Conservation (phyloP, 306 rosid species). For the Gastrolobium bilobum region DNA sequence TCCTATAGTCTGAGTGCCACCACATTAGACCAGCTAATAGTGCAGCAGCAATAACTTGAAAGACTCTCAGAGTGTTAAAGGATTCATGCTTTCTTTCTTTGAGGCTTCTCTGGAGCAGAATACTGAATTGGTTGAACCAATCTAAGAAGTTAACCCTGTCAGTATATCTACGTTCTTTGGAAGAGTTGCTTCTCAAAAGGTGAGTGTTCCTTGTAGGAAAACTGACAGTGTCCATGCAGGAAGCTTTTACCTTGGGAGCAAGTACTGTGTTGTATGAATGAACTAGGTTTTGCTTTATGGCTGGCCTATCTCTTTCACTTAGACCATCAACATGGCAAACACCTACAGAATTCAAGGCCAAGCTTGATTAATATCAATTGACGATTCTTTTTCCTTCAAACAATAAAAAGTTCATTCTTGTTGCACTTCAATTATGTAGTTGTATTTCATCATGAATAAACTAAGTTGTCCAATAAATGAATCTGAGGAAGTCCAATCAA, state of each 20-base stretch:
- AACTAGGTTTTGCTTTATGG: slow-evolving; percentile 71
- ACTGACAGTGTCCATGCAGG: slow-evolving; percentile 58
- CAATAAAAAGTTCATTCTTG: slow-evolving; percentile 22
- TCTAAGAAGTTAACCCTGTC: slow-evolving; percentile 50
- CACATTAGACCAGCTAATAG: slow-evolving; percentile 86
- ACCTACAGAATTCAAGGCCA: slow-evolving; percentile 66
- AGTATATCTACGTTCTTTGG: slow-evolving; percentile 43
- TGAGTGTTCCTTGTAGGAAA: slow-evolving; percentile 45
- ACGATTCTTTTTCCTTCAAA: neutral
- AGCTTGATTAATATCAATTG: slow-evolving; percentile 29
- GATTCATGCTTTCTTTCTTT: slow-evolving; percentile 89
- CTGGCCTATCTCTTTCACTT: slow-evolving; percentile 71
- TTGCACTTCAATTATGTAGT: slow-evolving; percentile 32
- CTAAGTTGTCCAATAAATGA: neutral
- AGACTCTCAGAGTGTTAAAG: slow-evolving; percentile 75
- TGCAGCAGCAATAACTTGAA: slow-evolving; percentile 79
- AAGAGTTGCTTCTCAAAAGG: slow-evolving; percentile 38
- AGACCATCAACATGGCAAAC: slow-evolving; percentile 66
- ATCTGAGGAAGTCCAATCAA: neutral
- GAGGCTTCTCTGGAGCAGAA: slow-evolving; percentile 85
- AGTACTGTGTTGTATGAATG: slow-evolving; percentile 76
- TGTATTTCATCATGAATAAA: slow-evolving; percentile 13
- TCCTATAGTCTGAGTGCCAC: slow-evolving; percentile 82
- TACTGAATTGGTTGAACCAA: slow-evolving; percentile 79
- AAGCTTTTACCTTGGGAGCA: slow-evolving; percentile 76